Evolutionary conservation across 2,329 filamentous ascomycete genomes (phyloP), one percentile per base, ranked within the genome.

Genomic region (Stachybotrys chartarum): DNA sequence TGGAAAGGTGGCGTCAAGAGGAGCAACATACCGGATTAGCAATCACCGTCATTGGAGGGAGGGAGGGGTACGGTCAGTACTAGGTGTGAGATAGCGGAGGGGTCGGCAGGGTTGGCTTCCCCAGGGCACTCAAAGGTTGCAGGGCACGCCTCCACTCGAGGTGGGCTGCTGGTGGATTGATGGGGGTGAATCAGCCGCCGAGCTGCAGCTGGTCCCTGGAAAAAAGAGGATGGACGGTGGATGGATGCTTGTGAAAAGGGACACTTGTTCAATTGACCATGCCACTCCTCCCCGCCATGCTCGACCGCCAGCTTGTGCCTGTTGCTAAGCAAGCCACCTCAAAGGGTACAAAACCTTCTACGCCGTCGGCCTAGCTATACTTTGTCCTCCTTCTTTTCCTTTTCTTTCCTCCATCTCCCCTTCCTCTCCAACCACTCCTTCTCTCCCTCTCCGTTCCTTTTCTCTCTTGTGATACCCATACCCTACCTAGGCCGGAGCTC

Each of bases 191-290:
- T 44, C 55, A 57, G 54, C 58, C 49, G 53, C 57, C 54, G 55
- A 49, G 24, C 53, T 48, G 51, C 55, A 54, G 56, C 16, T 47
- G 45, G 45, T 47, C 45, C 45, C 45, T 47, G 45, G 45, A 47
- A 47, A 47, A 47, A 24, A n/a, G 35, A 42, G 8, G 24, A 24
- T 24, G 24, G 24, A 24, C 24, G 24, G 24, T 24, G 24, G 24
- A 24, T 14, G 10, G 14, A 42, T 42, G 35, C 35, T 42, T 61
- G 57, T 24, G 59, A 60, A 70, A 73, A 65, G 69, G 72, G 72
- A 74, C 72, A 74, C 72, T 73, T 74, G 72, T 74, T 73, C 72
- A 72, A 70, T 73, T 73, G 66, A 67, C 57, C 61, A 61, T 62
- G 61, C 60, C 60, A 62, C 59, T 57, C 59, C 59, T 59, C 57